phyloP scores from a whole-genome alignment of 306 rosid species.

The Hippophae tibetana region DNA sequence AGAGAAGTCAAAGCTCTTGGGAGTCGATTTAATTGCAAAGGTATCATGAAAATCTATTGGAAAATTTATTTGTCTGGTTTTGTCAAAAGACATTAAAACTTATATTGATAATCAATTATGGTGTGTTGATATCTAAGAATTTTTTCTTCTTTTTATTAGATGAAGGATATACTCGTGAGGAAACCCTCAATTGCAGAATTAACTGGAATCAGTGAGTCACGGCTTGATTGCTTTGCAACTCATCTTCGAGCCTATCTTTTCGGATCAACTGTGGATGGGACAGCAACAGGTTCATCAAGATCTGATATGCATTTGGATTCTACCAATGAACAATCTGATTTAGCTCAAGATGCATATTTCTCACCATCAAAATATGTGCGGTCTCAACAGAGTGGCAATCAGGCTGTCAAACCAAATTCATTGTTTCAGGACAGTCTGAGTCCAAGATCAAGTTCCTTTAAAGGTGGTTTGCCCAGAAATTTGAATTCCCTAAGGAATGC shows the following conservation, averaged over 20 bases:
- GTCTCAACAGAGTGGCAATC: slow-evolving; percentile 50
- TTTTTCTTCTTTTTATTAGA: slow-evolving; percentile 26
- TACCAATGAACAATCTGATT: slow-evolving; percentile 21
- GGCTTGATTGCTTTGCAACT: slow-evolving; percentile 86
- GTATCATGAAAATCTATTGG: slow-evolving; percentile 17
- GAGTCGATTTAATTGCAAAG: slow-evolving; percentile 70
- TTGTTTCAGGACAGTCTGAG: slow-evolving; percentile 69
- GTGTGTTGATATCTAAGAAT: background rate
- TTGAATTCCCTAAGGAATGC: slow-evolving; percentile 51
- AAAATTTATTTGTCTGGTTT: too few species aligned
- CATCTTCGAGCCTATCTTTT: slow-evolving; percentile 84
- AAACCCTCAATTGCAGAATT: slow-evolving; percentile 77
- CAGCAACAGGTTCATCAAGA: slow-evolving; percentile 26
- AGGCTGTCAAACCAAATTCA: slow-evolving; percentile 46
- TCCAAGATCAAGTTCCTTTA: slow-evolving; percentile 82
- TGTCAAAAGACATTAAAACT: too few species aligned
- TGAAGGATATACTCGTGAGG: slow-evolving; percentile 66
- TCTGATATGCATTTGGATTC: slow-evolving; percentile 20
- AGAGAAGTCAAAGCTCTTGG: slow-evolving; percentile 86
- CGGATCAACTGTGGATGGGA: slow-evolving; percentile 43
- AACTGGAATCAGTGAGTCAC: slow-evolving; percentile 85
- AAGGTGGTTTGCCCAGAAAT: slow-evolving; percentile 65
- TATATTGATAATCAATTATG: too few species aligned
- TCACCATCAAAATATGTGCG: slow-evolving; percentile 54
- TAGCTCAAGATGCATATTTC: slow-evolving; percentile 35